These are phyloP conservation scores for Ustilago crameri DNA, from an alignment of 1,284 basidiomycete species.

Conservation along the genomic window DNA sequence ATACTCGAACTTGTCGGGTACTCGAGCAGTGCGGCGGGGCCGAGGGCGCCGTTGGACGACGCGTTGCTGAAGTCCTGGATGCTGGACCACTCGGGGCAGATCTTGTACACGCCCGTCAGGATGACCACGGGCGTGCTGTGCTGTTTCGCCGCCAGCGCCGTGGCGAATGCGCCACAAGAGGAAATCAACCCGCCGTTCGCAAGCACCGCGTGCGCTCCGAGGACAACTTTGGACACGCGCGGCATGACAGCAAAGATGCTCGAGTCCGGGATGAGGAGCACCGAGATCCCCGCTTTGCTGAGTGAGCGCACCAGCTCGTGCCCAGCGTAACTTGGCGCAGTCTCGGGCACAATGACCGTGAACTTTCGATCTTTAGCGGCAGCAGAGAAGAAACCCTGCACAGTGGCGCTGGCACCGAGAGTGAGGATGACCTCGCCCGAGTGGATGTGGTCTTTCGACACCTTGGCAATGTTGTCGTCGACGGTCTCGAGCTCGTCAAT, in stretches of 20 bases:
- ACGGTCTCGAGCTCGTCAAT: conserved; percentile 95
- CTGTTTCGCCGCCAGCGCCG: conserved; percentile 86
- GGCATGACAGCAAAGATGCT: conserved; percentile 96
- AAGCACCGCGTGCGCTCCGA: conserved; percentile 90
- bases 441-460: conserved; percentile 94
- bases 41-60: conserved; percentile 5
- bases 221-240: conserved; percentile 92
- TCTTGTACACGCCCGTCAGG: conserved; percentile 93
- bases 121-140: conserved; percentile 94
- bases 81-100: conserved; percentile 92
- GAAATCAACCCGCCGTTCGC: conserved; percentile 96
- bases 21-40: conserved; percentile 71
- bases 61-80: conserved; percentile 36
- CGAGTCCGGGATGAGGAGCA: conserved; percentile 93
- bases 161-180: conserved; percentile 83
- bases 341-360: conserved; percentile 95
- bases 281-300: conserved; percentile 84
- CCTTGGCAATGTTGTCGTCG: conserved; percentile 92
- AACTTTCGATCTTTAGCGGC: conserved; percentile 91
- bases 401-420: conserved; percentile 85
- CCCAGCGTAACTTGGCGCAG: conserved; percentile 89
- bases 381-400: conserved; percentile 90
- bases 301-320: conserved; percentile 79
- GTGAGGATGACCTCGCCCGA: conserved; percentile 97
- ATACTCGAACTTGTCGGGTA: conserved; percentile 66